Conservation (phyloP, 164 flowering plant species). For the Umbilicus rupestris region DNA sequence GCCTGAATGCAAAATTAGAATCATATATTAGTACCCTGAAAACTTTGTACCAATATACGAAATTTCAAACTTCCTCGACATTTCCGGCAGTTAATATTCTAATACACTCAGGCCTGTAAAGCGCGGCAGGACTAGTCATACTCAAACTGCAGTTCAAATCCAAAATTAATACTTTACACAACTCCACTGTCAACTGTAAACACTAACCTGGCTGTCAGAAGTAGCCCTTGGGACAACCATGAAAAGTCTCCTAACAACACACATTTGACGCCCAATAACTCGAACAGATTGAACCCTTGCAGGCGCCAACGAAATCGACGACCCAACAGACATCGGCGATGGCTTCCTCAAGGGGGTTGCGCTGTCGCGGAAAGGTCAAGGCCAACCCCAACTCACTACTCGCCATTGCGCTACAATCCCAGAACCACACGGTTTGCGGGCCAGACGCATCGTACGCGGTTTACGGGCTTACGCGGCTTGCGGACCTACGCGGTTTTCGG, state of each 20-base stretch:
- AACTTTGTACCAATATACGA: too few species aligned
- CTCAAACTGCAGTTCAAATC: not conserved
- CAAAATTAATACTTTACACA: too few species aligned
- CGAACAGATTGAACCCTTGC: too few species aligned
- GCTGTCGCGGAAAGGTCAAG: conserved; percentile 24
- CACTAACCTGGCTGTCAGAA: conserved; percentile 47
- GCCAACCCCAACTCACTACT: conserved; percentile 30
- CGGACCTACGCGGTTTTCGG: too few species aligned
- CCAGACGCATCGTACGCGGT: too few species aligned
- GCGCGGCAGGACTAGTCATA: not conserved
- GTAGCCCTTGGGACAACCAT: conserved; percentile 35
- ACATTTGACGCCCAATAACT: too few species aligned
- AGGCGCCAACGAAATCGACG: conserved; percentile 19
- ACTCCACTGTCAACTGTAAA: not conserved
- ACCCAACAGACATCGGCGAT: conserved; percentile 20
- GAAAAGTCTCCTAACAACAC: conserved; percentile 23
- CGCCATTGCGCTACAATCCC: conserved; percentile 16
- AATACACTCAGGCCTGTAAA: too few species aligned
- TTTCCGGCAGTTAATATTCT: too few species aligned
- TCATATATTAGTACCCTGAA: too few species aligned
- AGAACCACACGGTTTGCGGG: too few species aligned
- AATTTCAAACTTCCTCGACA: too few species aligned
- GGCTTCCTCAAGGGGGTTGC: conserved; percentile 19
- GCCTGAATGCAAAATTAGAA: conserved; percentile 29
- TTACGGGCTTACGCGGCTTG: too few species aligned